Percentiles rank a stretch among this genome's conserved stretches.
These are phyloP conservation scores for Rhipidocladum racemiflorum DNA, from an alignment of 176 grass and related monocot genomes.

Conservation along the genomic window DNA sequence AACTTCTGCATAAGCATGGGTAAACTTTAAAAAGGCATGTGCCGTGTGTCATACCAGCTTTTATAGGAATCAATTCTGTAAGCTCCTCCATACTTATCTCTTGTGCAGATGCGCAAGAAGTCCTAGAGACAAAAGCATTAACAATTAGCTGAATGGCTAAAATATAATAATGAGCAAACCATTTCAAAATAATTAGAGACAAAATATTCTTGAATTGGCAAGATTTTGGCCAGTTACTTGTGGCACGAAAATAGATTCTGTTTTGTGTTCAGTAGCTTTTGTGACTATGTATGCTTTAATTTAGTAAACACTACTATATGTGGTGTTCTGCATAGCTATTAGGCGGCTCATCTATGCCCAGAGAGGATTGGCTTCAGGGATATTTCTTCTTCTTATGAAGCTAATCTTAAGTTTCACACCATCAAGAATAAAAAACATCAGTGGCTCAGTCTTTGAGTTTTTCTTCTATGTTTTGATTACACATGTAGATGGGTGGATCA, in stretches of 20 bases:
- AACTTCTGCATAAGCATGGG: slow-evolving; percentile 20
- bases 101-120: slow-evolving; percentile 60
- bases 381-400: neutral
- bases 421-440: neutral
- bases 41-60: slow-evolving; percentile 58
- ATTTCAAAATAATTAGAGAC: neutral
- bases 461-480: slow-evolving; percentile 10
- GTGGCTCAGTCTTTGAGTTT: neutral
- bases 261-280: neutral
- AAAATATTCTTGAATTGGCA: neutral
- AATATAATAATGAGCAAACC: slow-evolving; percentile 5
- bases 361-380: slow-evolving; percentile 1
- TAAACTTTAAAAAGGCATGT: neutral
- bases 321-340: neutral
- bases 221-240: neutral
- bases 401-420: neutral
- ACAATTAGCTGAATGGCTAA: slow-evolving; percentile 23
- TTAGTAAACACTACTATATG: neutral
- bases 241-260: neutral
- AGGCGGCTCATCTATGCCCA: neutral
- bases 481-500: slow-evolving; percentile 6
- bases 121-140: slow-evolving; percentile 41
- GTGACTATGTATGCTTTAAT: neutral
- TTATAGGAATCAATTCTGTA: slow-evolving; percentile 70
- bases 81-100: slow-evolving; percentile 84